Evolutionary conservation across 257 asterid species (phyloP).

Genomic region (Jaltomata sinuosa): DNA sequence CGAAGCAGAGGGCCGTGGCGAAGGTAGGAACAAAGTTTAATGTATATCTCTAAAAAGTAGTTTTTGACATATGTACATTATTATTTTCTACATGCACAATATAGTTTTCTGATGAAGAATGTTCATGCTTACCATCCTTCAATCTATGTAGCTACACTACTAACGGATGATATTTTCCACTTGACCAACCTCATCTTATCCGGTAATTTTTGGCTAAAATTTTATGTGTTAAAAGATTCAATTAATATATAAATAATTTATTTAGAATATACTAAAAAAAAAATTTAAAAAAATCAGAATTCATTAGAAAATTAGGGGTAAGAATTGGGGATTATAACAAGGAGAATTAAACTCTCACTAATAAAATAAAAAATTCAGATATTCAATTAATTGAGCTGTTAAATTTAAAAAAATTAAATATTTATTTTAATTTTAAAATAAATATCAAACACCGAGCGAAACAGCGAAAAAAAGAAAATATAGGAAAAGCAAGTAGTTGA

Average conservation of each 20-base stretch:
- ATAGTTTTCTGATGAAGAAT: not conserved
- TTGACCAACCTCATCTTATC: not conserved
- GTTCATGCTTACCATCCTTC: not conserved
- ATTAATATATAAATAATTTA: not conserved
- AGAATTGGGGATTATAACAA: no score
- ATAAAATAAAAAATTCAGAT: no score
- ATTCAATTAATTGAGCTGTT: no score
- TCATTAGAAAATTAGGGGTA: no score
- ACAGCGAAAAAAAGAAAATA: not conserved
- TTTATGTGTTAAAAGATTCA: not conserved
- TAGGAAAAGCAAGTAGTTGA: constrained; percentile 29
- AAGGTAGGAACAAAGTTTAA: not conserved
- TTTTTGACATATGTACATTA: not conserved
- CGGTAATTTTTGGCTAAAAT: not conserved
- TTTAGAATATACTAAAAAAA: no score
- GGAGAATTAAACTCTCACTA: no score
- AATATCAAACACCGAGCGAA: not conserved
- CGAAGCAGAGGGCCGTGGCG: not conserved
- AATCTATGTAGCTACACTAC: not conserved
- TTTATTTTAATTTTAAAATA: not conserved
- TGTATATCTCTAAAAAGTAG: not conserved
- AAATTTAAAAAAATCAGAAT: no score
- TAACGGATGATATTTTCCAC: not conserved
- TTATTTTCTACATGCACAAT: not conserved
- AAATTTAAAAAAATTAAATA: no score